These are phyloP conservation scores for Kwoniella mangroviensis DNA, from an alignment of 768 basidiomycete species.

Conservation along the genomic window DNA sequence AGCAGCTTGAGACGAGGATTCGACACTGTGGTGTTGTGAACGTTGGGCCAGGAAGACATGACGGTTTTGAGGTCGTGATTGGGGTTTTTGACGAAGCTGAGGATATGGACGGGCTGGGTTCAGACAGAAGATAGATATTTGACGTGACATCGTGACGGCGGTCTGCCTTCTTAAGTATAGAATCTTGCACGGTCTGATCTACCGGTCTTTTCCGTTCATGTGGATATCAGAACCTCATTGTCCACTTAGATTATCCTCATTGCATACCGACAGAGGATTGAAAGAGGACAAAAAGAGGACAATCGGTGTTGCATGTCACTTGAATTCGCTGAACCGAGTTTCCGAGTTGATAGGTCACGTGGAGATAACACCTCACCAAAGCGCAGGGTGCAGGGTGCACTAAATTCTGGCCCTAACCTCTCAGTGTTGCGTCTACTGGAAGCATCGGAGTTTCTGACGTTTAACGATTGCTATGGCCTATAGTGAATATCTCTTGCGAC, in stretches of 20 bases:
- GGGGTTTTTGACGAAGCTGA: neutral
- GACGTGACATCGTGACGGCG: neutral
- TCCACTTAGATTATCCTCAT: neutral
- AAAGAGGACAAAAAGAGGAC: neutral
- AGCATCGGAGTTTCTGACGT: no score
- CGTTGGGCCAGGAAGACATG: slow-evolving; percentile 18
- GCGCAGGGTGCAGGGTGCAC: no score
- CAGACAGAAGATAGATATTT: neutral
- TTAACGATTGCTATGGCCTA: no score
- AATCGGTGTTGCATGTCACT: neutral
- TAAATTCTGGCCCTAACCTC: no score
- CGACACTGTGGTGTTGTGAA: slow-evolving; percentile 31
- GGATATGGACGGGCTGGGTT: neutral
- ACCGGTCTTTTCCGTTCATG: neutral
- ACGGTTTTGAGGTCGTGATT: neutral
- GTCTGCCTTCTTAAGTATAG: neutral
- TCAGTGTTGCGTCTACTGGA: no score
- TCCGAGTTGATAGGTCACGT: slow-evolving; percentile 5
- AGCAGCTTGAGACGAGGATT: slow-evolving; percentile 41
- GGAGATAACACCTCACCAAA: neutral
- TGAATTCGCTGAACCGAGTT: neutral
- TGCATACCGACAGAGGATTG: neutral
- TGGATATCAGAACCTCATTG: neutral
- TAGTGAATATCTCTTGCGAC: no score
- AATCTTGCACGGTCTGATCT: neutral